These are phyloP conservation scores for Fusarium euwallaceae DNA, from an alignment of 2,329 filamentous ascomycete species.

Conservation along the genomic window DNA sequence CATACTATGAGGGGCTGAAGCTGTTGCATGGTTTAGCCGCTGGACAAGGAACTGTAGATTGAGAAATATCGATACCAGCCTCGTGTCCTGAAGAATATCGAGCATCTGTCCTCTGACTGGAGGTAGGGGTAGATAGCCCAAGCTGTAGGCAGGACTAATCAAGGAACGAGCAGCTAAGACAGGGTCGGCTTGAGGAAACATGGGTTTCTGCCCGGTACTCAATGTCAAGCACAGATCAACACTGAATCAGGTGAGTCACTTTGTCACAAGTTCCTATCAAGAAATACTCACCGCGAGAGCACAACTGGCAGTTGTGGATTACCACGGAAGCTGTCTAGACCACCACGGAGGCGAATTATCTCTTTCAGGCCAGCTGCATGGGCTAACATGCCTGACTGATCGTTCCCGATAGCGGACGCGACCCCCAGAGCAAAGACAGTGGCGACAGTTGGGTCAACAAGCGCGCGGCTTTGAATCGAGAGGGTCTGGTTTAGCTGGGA, in stretches of 20 bases:
- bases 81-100: neutral
- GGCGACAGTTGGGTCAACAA: neutral
- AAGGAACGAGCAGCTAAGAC: neutral
- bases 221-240: neutral
- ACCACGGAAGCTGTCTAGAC: neutral
- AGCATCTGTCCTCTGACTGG: neutral
- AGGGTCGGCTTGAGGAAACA: neutral
- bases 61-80: neutral
- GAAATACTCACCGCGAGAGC: neutral
- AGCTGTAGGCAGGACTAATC: neutral
- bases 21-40: neutral
- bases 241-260: neutral
- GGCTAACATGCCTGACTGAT: neutral
- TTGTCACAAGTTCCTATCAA: neutral
- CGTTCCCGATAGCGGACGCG: neutral
- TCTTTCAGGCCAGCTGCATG: neutral
- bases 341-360: neutral
- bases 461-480: neutral
- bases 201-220: neutral
- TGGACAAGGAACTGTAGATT: neutral
- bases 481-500: neutral
- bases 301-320: neutral
- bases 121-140: neutral
- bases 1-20: neutral
- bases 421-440: neutral